phyloP scores from a whole-genome alignment of 768 basidiomycete species.

The Mycena metata region DNA sequence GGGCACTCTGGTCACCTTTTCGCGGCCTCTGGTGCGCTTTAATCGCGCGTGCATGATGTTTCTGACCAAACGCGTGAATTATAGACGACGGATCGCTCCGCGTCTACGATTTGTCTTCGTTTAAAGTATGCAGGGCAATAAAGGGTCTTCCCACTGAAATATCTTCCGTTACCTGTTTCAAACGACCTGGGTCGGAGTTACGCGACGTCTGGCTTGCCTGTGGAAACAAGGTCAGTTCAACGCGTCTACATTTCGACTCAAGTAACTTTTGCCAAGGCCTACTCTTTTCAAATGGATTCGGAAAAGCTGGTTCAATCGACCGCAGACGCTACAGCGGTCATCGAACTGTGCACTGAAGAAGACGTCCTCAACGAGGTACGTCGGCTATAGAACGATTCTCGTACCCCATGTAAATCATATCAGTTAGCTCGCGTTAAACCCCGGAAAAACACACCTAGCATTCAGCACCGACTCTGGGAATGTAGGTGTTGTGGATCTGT shows the following conservation, averaged over 20 bases:
- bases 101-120: conserved; percentile 70
- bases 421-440: conserved; percentile 75
- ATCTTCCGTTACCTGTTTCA: conserved; percentile 69
- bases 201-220: conserved; percentile 76
- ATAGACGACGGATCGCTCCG: conserved; percentile 80
- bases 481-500: conserved; percentile 76
- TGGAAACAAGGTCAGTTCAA: conserved; percentile 64
- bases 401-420: conserved; percentile 44
- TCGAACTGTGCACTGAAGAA: conserved; percentile 66
- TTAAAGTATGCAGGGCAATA: conserved; percentile 74
- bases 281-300: conserved; percentile 60
- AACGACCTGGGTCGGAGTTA: conserved; percentile 55
- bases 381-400: conserved; percentile 19
- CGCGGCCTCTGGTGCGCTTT: conserved; percentile 70
- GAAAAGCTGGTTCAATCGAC: conserved; percentile 66
- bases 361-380: conserved; percentile 81
- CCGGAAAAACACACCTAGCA: conserved; percentile 68
- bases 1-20: conserved; percentile 64
- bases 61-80: conserved; percentile 12
- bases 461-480: conserved; percentile 79
- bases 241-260: neutral
- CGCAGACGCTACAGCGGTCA: conserved; percentile 60
- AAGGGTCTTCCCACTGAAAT: conserved; percentile 69
- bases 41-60: neutral
- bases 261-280: conserved; percentile 47